phyloP scores from a whole-genome alignment of 345 rosid species.

The Geranium brycei region DNA sequence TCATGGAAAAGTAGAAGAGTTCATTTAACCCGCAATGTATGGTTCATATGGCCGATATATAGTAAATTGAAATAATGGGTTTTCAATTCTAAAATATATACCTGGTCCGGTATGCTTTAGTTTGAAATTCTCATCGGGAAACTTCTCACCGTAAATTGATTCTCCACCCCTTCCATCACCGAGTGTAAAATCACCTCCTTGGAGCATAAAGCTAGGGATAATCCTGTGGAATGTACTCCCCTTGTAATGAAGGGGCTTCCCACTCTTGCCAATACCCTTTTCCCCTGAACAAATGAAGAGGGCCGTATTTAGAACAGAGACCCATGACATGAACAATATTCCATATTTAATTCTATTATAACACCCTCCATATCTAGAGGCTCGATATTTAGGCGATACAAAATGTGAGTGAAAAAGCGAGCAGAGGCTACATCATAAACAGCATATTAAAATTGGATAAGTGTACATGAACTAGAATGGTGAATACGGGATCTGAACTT shows the following conservation, averaged over 20 bases:
- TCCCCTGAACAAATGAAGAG: slow-evolving; percentile 40
- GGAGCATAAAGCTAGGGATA: slow-evolving; percentile 89
- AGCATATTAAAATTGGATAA: neutral
- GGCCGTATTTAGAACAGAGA: neutral
- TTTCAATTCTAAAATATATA: slow-evolving; percentile 8
- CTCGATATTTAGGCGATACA: neutral
- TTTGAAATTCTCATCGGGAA: slow-evolving; percentile 89
- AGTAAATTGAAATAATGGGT: neutral
- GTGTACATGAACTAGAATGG: neutral
- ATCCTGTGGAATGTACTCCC: slow-evolving; percentile 81
- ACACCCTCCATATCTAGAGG: too few relatives aligned
- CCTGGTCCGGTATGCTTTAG: slow-evolving; percentile 95
- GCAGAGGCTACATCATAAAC: neutral
- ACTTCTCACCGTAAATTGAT: slow-evolving; percentile 90
- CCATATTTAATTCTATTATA: too few relatives aligned
- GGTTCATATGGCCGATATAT: neutral
- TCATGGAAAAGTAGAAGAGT: neutral
- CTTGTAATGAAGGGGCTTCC: slow-evolving; percentile 78
- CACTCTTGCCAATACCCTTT: slow-evolving; percentile 79
- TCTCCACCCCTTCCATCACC: slow-evolving; percentile 97
- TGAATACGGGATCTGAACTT: neutral
- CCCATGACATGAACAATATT: too few relatives aligned
- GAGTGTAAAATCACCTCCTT: slow-evolving; percentile 92
- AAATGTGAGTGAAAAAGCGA: neutral
- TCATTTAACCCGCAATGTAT: slow-evolving; percentile 1